phyloP scores from a whole-genome alignment of 2,329 filamentous ascomycete genomes.

The Zymoseptoria pseudotritici region DNA sequence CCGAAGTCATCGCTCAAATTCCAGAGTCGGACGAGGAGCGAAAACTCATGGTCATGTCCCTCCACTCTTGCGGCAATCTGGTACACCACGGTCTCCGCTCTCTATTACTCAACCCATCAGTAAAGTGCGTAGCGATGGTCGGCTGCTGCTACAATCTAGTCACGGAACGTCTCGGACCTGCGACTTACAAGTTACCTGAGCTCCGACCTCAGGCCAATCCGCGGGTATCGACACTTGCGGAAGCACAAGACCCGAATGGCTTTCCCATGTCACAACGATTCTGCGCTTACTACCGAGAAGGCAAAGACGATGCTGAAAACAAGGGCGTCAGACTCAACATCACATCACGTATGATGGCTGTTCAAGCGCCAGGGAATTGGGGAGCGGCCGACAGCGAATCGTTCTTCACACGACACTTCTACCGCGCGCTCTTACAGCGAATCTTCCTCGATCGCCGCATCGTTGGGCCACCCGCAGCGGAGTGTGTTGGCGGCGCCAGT shows the following conservation, averaged over 20 bases:
- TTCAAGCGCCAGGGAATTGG: slow-evolving; percentile 94
- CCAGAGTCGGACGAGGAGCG: slow-evolving; percentile 6
- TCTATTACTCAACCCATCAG: slow-evolving; percentile 71
- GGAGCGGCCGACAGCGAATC: slow-evolving; percentile 67
- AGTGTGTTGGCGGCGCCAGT: slow-evolving; percentile 23
- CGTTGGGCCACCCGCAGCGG: slow-evolving; percentile 48
- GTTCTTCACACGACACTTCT: slow-evolving; percentile 93
- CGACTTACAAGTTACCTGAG: slow-evolving; percentile 75
- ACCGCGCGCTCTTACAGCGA: slow-evolving; percentile 78
- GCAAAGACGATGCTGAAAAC: slow-evolving; percentile 26
- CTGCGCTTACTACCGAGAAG: slow-evolving; percentile 37
- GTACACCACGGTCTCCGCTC: slow-evolving; percentile 89
- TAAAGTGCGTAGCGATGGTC: slow-evolving; percentile 87
- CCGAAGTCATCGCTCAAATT: slow-evolving; percentile 54
- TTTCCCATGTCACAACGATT: slow-evolving; percentile 84
- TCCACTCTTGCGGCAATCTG: slow-evolving; percentile 97
- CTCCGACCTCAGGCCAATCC: slow-evolving; percentile 52
- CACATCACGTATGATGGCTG: slow-evolving; percentile 95
- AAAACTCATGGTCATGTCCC: slow-evolving; percentile 76
- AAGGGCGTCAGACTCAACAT: slow-evolving; percentile 79
- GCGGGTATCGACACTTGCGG: slow-evolving; percentile 60
- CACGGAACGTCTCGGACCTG: slow-evolving; percentile 79
- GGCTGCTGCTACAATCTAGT: slow-evolving; percentile 97
- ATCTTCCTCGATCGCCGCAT: slow-evolving; percentile 84
- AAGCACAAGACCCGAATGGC: slow-evolving; percentile 75